phyloP scores from a whole-genome alignment of 345 rosid species.

The Syzygium oleosum region DNA sequence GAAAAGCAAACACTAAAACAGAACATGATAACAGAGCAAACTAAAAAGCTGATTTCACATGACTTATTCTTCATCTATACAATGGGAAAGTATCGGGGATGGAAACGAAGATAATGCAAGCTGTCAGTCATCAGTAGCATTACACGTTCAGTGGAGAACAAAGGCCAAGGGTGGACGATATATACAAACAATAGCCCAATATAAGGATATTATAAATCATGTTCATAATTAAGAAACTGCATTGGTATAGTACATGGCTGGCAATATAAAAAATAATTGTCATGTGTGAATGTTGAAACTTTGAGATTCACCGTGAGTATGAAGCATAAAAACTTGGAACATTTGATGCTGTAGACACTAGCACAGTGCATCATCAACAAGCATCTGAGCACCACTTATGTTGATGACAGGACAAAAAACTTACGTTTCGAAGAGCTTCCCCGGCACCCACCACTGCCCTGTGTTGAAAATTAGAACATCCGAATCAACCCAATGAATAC shows the following conservation, averaged over 20 bases:
- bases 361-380: neutral
- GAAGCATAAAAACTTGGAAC: neutral
- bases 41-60: neutral
- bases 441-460: slow-evolving; percentile 99
- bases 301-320: neutral
- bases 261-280: neutral
- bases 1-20: neutral
- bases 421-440: slow-evolving; percentile 82
- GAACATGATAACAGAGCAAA: neutral
- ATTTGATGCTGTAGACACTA: neutral
- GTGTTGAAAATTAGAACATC: slow-evolving; percentile 83
- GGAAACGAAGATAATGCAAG: neutral
- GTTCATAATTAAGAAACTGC: neutral
- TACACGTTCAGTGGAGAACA: neutral
- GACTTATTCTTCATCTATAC: neutral
- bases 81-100: neutral
- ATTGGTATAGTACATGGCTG: neutral
- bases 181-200: neutral
- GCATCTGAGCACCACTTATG: neutral
- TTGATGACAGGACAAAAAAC: slow-evolving; percentile 15
- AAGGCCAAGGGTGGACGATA: neutral
- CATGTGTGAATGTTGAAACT: neutral
- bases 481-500: slow-evolving; percentile 60
- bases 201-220: neutral
- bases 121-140: neutral